Percentiles rank a stretch among this genome's conserved stretches.
phyloP scores from a whole-genome alignment of 495 filamentous ascomycete species.

The Sabuloglossum arenarium region DNA sequence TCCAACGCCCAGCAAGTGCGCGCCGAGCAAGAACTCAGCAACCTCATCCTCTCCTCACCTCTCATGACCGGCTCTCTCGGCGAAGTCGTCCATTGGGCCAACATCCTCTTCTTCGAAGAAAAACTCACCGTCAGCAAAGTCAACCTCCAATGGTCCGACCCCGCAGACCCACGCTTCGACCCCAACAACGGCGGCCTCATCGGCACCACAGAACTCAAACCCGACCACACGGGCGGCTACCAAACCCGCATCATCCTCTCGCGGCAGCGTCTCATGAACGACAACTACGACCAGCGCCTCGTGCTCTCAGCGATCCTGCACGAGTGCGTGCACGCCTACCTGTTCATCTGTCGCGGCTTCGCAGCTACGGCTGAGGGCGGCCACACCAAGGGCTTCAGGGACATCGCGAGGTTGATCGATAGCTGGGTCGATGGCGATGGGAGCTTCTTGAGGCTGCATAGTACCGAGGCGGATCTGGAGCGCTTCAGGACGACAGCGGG shows the following conservation, averaged over 20 bases:
- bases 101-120: conserved; percentile 5
- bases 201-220: conserved; percentile 30
- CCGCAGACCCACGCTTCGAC: neutral
- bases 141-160: neutral
- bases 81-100: conserved; percentile 4
- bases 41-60: neutral
- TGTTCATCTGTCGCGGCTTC: conserved; percentile 34
- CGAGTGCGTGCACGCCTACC: conserved; percentile 34
- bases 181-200: conserved; percentile 22
- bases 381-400: conserved; percentile 28
- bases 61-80: neutral
- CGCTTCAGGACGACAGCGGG: conserved; percentile 15
- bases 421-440: conserved; percentile 25
- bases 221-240: conserved; percentile 21
- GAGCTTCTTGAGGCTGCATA: conserved; percentile 23
- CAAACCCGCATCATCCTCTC: conserved; percentile 35
- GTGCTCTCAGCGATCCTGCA: conserved; percentile 36
- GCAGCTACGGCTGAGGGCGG: conserved; percentile 25
- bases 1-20: neutral
- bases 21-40: neutral
- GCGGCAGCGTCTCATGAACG: conserved; percentile 23
- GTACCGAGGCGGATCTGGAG: conserved; percentile 31
- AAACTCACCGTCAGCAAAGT: neutral
- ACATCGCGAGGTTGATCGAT: conserved; percentile 29
- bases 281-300: conserved; percentile 26